phyloP scores from a whole-genome alignment of 208 protist species.

The Trypanosoma scelopori region DNA sequence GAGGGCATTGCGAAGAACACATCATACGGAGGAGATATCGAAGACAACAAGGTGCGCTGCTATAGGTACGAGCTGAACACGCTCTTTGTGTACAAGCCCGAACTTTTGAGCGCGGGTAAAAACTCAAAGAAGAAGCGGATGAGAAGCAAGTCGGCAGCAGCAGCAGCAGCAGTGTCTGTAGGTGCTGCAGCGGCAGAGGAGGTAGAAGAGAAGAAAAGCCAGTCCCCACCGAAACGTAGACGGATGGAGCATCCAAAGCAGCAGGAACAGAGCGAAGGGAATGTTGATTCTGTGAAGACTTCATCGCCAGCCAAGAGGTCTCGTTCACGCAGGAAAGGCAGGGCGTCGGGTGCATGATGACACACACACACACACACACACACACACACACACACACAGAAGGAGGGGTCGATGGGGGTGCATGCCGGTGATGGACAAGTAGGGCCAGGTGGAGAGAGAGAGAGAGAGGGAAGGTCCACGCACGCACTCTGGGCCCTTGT shows the following conservation, averaged over 20 bases:
- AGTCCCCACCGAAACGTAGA: not conserved
- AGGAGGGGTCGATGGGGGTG: not conserved
- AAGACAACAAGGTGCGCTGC: constrained; percentile 57
- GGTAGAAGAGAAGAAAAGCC: too few relatives aligned
- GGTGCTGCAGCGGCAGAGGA: not conserved
- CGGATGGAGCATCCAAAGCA: not conserved
- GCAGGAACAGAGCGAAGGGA: not conserved
- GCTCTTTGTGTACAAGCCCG: constrained; percentile 50
- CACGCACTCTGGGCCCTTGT: too few relatives aligned
- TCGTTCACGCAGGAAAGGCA: not conserved
- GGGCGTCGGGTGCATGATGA: not conserved
- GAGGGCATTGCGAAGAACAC: constrained; percentile 43
- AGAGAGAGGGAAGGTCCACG: not conserved
- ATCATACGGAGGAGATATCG: constrained; percentile 44
- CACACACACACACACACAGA: too few relatives aligned
- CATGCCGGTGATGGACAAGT: too few relatives aligned
- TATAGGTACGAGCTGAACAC: constrained; percentile 74
- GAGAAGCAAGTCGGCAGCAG: not conserved
- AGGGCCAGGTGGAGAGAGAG: not conserved
- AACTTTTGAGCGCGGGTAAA: constrained; percentile 28
- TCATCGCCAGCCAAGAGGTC: not conserved
- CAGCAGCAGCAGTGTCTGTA: not conserved
- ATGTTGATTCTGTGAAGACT: not conserved
- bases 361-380: too few relatives aligned
- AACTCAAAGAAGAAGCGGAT: not conserved